Evolutionary conservation across 116 monocot species (phyloP).

Genomic region (Trichopus zeylanicus): DNA sequence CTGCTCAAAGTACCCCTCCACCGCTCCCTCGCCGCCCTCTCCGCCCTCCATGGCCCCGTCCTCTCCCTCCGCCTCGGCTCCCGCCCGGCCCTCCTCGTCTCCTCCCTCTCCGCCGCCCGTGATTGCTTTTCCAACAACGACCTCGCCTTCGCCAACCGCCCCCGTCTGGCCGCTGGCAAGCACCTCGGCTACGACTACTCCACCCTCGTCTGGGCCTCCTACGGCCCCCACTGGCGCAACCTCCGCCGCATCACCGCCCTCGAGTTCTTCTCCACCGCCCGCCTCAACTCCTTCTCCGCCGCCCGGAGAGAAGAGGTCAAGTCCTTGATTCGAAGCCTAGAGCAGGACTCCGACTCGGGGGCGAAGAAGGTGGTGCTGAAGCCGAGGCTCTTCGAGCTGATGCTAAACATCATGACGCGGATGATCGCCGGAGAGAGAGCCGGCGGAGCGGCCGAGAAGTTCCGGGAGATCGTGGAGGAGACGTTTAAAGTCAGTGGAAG

Average conservation of each 20-base stretch:
- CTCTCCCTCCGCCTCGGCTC: conserved; percentile 25
- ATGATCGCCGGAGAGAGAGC: conserved; percentile 21
- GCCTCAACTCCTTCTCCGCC: conserved; percentile 9
- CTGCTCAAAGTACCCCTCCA: conserved; percentile 27
- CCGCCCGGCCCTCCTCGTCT: conserved; percentile 23
- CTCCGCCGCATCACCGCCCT: conserved; percentile 24
- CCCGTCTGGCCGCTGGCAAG: conserved; percentile 18
- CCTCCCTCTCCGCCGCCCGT: conserved; percentile 19
- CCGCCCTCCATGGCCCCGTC: conserved; percentile 17
- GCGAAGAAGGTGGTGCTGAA: conserved; percentile 9
- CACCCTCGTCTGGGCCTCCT: conserved; percentile 16
- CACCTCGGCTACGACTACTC: conserved; percentile 29
- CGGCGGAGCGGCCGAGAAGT: conserved; percentile 7
- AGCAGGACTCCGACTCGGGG: background rate
- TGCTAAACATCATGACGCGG: conserved; percentile 22
- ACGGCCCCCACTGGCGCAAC: conserved; percentile 42
- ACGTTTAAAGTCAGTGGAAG: background rate
- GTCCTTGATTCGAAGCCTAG: conserved; percentile 5
- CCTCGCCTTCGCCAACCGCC: conserved; percentile 30
- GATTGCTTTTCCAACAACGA: conserved; percentile 35
- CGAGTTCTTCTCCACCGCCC: conserved; percentile 25
- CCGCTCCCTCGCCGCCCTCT: conserved; percentile 19
- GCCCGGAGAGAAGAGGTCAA: conserved; percentile 13
- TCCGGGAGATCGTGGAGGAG: conserved; percentile 4
- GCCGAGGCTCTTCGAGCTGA: conserved; percentile 20